Evolutionary conservation across 2,329 filamentous ascomycete genomes (phyloP), one percentile per base, ranked within the genome.

Genomic region (Fusarium keratoplasticum): DNA sequence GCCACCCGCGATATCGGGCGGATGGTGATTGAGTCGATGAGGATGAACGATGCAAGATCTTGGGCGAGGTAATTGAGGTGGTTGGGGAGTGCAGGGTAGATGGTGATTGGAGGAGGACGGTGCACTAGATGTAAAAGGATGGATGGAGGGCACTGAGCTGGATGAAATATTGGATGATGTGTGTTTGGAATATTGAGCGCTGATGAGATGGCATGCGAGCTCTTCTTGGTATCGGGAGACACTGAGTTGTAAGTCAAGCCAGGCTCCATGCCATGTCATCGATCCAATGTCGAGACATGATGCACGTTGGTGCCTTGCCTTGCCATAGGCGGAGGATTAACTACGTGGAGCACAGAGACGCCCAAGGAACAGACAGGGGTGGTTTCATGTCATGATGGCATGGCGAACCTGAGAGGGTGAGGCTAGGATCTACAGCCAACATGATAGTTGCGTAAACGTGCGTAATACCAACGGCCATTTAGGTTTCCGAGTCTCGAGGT

Each of bases 81-180:
- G 77, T 54, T 78, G 77, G 77, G 77, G 47, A 71, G 63, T 73
- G 54, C 65, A 76, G 73, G 71, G 73, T 74, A 76, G 38, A 42
- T 27, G 66, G 60, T 66, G 67, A 68, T 67, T 69, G 64, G 62
- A 54, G 36, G 50, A 65, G 11, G 25, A 20, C 5, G 60, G 50
- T 55, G 64, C 60, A 67, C 29, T 29, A 27, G 64, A 58, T 54
- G 20, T 18, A 38, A 40, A 27, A 22, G 40, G 20, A 38, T 35
- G 31, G 22, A 60, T 22, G 38, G 20, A 42, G 20, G 40, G 50
- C 36, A 38, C 63, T 36, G 36, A 44, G 38, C 50, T 52, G 57
- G 42, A 42, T 52, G 57, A 38, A 42, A 18, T 57, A 57, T 61
- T 62, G 38, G 54, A 71, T 61, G 54, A 61, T 13, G 13, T 16